These are phyloP conservation scores for Aspergillus costaricaensis DNA, from an alignment of 2,329 filamentous ascomycete genomes.

Conservation along the genomic window DNA sequence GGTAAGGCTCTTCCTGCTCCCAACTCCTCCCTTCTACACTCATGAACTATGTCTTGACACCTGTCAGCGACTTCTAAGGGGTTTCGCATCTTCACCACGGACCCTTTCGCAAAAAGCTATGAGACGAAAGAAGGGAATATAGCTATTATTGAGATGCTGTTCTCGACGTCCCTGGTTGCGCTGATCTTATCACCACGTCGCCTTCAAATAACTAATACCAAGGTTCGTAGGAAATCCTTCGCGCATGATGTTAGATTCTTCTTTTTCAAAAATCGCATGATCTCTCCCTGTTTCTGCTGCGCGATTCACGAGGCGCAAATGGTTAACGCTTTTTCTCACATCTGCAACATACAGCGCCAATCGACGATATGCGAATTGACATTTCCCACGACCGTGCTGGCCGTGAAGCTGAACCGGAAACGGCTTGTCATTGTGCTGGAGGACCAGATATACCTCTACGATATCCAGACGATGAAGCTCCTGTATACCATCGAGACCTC, in stretches of 20 bases:
- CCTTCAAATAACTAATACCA: slow-evolving; percentile 95
- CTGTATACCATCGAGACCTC: slow-evolving; percentile 91
- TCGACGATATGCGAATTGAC: slow-evolving; percentile 97
- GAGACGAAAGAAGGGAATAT: slow-evolving; percentile 95
- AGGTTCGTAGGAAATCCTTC: slow-evolving; percentile 57
- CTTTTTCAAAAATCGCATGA: background rate
- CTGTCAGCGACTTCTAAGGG: slow-evolving; percentile 80
- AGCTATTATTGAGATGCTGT: slow-evolving; percentile 96
- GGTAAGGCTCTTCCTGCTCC: slow-evolving; percentile 57
- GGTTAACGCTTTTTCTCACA: slow-evolving; percentile 16
- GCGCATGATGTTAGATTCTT: background rate
- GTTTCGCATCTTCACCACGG: slow-evolving; percentile 94
- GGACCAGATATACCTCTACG: slow-evolving; percentile 96
- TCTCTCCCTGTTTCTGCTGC: background rate
- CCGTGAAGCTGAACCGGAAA: slow-evolving; percentile 91
- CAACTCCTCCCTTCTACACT: slow-evolving; percentile 4
- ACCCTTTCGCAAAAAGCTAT: slow-evolving; percentile 93
- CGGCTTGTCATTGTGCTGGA: slow-evolving; percentile 90
- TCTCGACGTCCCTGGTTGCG: slow-evolving; percentile 94
- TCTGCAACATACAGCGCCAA: slow-evolving; percentile 53
- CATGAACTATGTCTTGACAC: slow-evolving; percentile 18
- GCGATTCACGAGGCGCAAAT: background rate
- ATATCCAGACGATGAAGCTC: slow-evolving; percentile 97
- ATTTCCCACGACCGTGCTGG: slow-evolving; percentile 93
- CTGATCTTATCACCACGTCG: slow-evolving; percentile 89